Evolutionary conservation across 331 rosid species (phyloP).

Genomic region (Erythrophleum ivorense): DNA sequence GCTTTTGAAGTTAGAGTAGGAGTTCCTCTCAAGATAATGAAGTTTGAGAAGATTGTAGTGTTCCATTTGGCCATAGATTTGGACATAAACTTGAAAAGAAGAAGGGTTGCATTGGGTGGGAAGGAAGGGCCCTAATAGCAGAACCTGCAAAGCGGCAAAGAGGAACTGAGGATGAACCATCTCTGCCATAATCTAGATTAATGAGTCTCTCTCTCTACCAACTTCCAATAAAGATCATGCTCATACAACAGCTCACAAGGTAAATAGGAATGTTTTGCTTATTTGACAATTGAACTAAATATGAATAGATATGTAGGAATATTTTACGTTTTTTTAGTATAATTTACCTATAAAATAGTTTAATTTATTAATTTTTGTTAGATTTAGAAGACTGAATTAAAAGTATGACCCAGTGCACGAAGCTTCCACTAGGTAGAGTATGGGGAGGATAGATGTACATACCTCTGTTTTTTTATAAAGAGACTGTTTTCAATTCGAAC

Average conservation of each 20-base stretch:
- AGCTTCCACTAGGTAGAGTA: too few species aligned
- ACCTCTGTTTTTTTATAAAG: too few species aligned
- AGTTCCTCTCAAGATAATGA: slow-evolving; percentile 18
- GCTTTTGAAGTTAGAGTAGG: neutral
- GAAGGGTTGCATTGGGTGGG: neutral
- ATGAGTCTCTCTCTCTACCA: slow-evolving; percentile 62
- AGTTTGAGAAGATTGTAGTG: slow-evolving; percentile 11
- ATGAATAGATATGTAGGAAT: too few species aligned
- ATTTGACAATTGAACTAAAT: too few species aligned
- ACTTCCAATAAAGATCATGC: slow-evolving; percentile 65
- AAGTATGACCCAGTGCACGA: too few species aligned
- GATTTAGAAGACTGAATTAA: neutral
- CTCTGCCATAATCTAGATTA: slow-evolving; percentile 51
- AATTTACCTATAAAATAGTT: neutral
- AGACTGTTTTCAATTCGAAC: too few species aligned
- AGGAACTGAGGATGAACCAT: slow-evolving; percentile 39
- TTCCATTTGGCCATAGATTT: slow-evolving; percentile 38
- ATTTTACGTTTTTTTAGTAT: too few species aligned
- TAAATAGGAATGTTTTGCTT: too few species aligned
- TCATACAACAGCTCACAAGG: slow-evolving; percentile 4
- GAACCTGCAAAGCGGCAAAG: slow-evolving; percentile 58
- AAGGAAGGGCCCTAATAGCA: slow-evolving; percentile 48
- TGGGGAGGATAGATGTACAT: too few species aligned
- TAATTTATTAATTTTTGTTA: neutral
- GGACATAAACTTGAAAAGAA: slow-evolving; percentile 33